Conservation (phyloP, 441 rosid species). For the Flueggea neowawraea region DNA sequence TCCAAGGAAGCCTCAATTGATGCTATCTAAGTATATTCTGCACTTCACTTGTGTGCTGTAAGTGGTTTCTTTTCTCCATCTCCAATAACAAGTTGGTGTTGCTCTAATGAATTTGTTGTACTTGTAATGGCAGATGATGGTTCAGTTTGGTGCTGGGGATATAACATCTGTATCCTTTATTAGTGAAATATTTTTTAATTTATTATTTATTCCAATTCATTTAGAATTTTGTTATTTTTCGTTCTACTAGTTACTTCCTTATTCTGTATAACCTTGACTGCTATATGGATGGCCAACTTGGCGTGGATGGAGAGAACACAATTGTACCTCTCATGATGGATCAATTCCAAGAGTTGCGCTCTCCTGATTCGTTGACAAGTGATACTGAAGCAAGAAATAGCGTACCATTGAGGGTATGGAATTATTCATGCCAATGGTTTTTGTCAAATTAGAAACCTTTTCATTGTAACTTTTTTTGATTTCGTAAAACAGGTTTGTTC, state of each 20-base stretch:
- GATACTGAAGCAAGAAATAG: conserved; percentile 28
- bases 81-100: no score
- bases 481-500: conserved; percentile 43
- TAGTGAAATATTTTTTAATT: background rate
- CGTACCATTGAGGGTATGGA: conserved; percentile 50
- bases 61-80: no score
- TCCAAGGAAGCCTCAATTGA: no score
- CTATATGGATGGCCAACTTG: conserved; percentile 89
- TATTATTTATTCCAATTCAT: background rate
- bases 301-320: conserved; percentile 53
- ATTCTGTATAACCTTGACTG: conserved; percentile 49
- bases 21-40: no score
- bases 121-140: conserved; percentile 68
- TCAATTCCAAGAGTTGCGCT: conserved; percentile 33
- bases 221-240: no score
- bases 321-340: conserved; percentile 47
- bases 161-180: conserved; percentile 82
- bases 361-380: conserved; percentile 24
- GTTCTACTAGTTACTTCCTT: background rate
- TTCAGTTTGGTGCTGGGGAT: conserved; percentile 95
- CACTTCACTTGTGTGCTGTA: no score
- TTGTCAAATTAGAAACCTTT: conserved; percentile 1
- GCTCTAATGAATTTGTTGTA: background rate
- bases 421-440: background rate
- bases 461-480: conserved; percentile 5